phyloP scores from a whole-genome alignment of 352 stramenopile genomes.

The Globisporangium megalacanthum region DNA sequence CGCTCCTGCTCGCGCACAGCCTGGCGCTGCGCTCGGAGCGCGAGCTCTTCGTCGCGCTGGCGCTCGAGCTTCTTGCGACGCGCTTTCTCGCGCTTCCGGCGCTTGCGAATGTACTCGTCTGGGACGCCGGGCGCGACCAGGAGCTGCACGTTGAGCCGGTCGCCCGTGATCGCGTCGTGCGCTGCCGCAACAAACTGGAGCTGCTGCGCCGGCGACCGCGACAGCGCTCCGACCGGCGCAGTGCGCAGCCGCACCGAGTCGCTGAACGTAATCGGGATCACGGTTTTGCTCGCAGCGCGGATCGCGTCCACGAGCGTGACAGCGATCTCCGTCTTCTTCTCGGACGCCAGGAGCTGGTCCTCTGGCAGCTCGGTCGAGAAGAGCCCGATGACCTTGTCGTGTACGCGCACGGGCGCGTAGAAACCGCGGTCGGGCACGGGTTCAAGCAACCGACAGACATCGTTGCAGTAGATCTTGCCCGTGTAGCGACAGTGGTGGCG shows the following conservation, averaged over 20 bases:
- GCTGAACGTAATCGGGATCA: slow-evolving; percentile 71
- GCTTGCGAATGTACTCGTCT: slow-evolving; percentile 82
- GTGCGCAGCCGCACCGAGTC: slow-evolving; percentile 55
- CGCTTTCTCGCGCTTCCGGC: slow-evolving; percentile 78
- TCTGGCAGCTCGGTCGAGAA: slow-evolving; percentile 83
- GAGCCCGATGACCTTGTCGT: slow-evolving; percentile 67
- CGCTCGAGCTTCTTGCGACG: slow-evolving; percentile 67
- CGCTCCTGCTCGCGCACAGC: slow-evolving; percentile 56
- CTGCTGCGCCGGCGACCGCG: slow-evolving; percentile 50
- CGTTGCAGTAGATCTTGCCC: slow-evolving; percentile 83
- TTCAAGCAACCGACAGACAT: slow-evolving; percentile 74
- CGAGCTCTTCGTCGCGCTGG: slow-evolving; percentile 70
- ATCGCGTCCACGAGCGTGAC: slow-evolving; percentile 82
- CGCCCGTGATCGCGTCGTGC: slow-evolving; percentile 37
- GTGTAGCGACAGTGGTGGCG: slow-evolving; percentile 86
- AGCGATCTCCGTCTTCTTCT: slow-evolving; percentile 87
- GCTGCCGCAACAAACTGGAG: slow-evolving; percentile 58
- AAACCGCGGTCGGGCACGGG: slow-evolving; percentile 78
- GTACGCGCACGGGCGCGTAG: slow-evolving; percentile 74
- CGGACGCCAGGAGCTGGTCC: slow-evolving; percentile 69
- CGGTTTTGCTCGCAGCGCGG: slow-evolving; percentile 32
- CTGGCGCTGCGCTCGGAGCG: slow-evolving; percentile 60
- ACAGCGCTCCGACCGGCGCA: slow-evolving; percentile 33
- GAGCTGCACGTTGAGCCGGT: slow-evolving; percentile 41
- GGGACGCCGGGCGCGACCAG: slow-evolving; percentile 60